Evolutionary conservation across 2,329 filamentous ascomycete species (phyloP).

Genomic region (Trichoderma endophyticum): DNA sequence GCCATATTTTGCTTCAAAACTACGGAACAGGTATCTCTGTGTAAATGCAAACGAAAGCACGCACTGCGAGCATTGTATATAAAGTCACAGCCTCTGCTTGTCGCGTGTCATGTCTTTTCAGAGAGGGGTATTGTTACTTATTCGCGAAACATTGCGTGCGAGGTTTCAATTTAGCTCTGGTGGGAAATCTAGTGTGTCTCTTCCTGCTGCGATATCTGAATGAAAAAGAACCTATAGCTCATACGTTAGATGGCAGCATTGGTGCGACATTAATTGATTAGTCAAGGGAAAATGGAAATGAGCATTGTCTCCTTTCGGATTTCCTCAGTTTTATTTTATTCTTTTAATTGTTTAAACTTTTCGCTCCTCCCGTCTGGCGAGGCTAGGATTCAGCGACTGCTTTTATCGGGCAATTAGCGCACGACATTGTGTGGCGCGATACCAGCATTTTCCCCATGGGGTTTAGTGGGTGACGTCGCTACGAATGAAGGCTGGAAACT

Average conservation of each 20-base stretch:
- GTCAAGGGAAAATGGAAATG: neutral
- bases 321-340: neutral
- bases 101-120: neutral
- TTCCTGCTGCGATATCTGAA: neutral
- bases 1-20: neutral
- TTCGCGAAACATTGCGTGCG: neutral
- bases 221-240: neutral
- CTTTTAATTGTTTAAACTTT: neutral
- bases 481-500: neutral
- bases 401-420: neutral
- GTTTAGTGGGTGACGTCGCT: slow-evolving; percentile 2
- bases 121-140: neutral
- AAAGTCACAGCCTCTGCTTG: neutral
- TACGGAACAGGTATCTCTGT: neutral
- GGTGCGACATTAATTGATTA: neutral
- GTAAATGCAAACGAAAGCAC: neutral
- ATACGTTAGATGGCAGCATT: neutral
- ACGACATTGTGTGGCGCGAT: neutral
- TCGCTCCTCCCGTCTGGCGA: neutral
- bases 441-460: neutral
- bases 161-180: neutral
- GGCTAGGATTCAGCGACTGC: neutral
- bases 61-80: neutral
- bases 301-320: neutral
- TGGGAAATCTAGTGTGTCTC: neutral